Evolutionary conservation across 148 eudicot species (phyloP).

Genomic region (Diospyros kaki): DNA sequence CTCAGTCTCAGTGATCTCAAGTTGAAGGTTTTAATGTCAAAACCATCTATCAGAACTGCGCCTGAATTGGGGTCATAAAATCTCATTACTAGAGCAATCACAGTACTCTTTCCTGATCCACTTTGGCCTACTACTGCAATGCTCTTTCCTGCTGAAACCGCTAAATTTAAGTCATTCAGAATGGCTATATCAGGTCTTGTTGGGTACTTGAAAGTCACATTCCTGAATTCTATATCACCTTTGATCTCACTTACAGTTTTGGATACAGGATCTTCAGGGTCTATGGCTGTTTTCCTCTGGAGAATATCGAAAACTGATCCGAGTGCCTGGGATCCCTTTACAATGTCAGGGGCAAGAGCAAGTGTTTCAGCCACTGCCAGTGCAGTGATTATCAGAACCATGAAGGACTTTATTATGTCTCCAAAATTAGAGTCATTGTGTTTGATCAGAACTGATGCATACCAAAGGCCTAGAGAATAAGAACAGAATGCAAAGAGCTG

Average conservation of each 20-base stretch:
- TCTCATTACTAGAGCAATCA: conserved; percentile 50
- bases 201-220: conserved; percentile 56
- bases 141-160: conserved; percentile 47
- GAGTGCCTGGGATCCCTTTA: conserved; percentile 61
- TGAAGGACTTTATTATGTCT: conserved; percentile 60
- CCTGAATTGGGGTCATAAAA: conserved; percentile 66
- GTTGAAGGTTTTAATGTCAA: conserved; percentile 43
- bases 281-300: conserved; percentile 40
- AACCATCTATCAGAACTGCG: conserved; percentile 42
- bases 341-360: conserved; percentile 60
- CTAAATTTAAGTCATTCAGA: conserved; percentile 40
- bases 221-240: conserved; percentile 55
- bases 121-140: conserved; percentile 75
- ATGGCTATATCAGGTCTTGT: conserved; percentile 51
- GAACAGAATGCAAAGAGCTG: conserved; percentile 54
- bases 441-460: conserved; percentile 52
- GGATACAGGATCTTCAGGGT: conserved; percentile 36
- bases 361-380: conserved; percentile 66
- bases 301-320: conserved; percentile 52
- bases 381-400: conserved; percentile 62
- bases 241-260: conserved; percentile 23
- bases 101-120: conserved; percentile 75
- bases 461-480: conserved; percentile 65
- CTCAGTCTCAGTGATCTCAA: conserved; percentile 45
- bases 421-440: conserved; percentile 34